Evolutionary conservation across 352 stramenopile genomes (phyloP).

Genomic region (Phytophthora hibernalis): DNA sequence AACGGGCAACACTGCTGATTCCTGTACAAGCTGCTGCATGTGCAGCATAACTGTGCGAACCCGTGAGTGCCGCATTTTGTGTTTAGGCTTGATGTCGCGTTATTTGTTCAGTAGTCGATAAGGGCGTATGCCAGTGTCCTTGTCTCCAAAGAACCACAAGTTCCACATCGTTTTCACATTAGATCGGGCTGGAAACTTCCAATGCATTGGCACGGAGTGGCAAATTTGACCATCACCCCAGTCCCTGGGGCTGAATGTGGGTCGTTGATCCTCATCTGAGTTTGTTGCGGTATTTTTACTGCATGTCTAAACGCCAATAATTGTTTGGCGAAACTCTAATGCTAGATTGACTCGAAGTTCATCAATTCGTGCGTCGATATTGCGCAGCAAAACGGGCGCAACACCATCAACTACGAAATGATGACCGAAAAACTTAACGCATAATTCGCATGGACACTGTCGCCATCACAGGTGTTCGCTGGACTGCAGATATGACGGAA

Average conservation of each 20-base stretch:
- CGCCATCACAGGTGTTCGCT: background rate
- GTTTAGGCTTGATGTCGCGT: background rate
- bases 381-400: background rate
- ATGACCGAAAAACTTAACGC: background rate
- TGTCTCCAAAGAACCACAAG: conserved; percentile 6
- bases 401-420: conserved; percentile 18
- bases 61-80: conserved; percentile 7
- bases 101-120: conserved; percentile 2
- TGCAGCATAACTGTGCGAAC: background rate
- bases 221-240: conserved; percentile 1
- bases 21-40: no score
- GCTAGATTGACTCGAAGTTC: background rate
- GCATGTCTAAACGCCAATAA: background rate
- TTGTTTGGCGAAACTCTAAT: background rate
- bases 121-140: background rate
- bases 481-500: conserved; percentile 1
- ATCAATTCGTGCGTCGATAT: background rate
- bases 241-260: background rate
- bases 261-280: background rate
- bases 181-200: background rate
- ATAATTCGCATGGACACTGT: background rate
- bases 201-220: conserved; percentile 1
- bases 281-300: background rate
- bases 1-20: no score
- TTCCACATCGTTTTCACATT: conserved; percentile 7